phyloP scores from a whole-genome alignment of 2,329 filamentous ascomycete species.

The Grosmannia clavigera region DNA sequence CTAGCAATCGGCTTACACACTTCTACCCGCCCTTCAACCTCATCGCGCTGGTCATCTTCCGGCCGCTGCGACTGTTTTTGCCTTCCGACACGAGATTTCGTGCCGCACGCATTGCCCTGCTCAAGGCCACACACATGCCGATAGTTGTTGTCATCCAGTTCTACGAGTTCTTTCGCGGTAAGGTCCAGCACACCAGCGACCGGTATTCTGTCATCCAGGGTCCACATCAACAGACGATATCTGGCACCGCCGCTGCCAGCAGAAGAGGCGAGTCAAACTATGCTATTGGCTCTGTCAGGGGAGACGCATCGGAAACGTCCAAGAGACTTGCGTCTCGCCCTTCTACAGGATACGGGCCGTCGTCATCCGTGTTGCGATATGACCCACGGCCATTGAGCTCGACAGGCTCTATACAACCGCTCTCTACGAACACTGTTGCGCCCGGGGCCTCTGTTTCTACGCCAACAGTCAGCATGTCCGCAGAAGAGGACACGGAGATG shows the following conservation, averaged over 20 bases:
- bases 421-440: neutral
- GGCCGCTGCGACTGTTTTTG: conserved; percentile 58
- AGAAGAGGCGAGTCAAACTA: neutral
- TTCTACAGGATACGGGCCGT: neutral
- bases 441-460: neutral
- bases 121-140: conserved; percentile 52
- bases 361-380: conserved; percentile 3
- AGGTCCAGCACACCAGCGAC: conserved; percentile 22
- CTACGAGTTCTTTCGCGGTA: conserved; percentile 45
- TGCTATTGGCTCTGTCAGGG: neutral
- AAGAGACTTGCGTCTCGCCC: conserved; percentile 5
- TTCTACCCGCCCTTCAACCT: conserved; percentile 66
- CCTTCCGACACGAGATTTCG: conserved; percentile 52
- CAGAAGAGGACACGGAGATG: conserved; percentile 12
- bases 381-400: conserved; percentile 5
- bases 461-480: neutral
- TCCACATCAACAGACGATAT: conserved; percentile 17
- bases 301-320: neutral
- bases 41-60: conserved; percentile 56
- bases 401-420: conserved; percentile 4
- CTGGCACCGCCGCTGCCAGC: neutral
- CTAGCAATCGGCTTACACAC: conserved; percentile 55
- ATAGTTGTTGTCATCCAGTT: conserved; percentile 55
- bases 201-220: conserved; percentile 38
- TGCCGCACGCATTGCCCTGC: conserved; percentile 44